Percentiles rank a stretch among this genome's conserved stretches.
phyloP scores from a whole-genome alignment of 2,329 filamentous ascomycete genomes.

The Nothophoma quercina region DNA sequence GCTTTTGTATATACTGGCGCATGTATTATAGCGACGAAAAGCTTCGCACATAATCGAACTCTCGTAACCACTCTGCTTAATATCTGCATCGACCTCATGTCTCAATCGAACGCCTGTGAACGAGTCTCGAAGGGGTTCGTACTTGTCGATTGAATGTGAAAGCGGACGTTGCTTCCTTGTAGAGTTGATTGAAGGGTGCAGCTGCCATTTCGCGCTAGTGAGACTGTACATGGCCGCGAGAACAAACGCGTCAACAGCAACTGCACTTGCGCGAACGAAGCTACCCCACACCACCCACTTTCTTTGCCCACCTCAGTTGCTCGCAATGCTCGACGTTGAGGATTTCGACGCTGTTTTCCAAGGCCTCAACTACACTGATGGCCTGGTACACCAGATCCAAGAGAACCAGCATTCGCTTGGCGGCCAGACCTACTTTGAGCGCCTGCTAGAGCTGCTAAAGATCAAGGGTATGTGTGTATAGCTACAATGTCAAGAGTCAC shows the following conservation, averaged over 20 bases:
- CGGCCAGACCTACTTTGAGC: constrained; percentile 80
- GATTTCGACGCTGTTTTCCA: constrained; percentile 74
- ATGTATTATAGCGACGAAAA: constrained; percentile 19
- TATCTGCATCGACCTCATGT: neutral
- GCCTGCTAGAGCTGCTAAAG: constrained; percentile 73
- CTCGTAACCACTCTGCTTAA: no score
- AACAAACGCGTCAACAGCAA: constrained; percentile 15
- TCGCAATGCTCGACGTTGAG: constrained; percentile 67
- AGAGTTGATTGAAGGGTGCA: neutral
- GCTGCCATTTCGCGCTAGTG: constrained; percentile 16
- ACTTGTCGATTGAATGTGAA: no score
- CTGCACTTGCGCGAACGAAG: constrained; percentile 1
- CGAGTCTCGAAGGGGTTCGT: no score
- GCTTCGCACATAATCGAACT: constrained; percentile 7
- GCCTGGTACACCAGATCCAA: constrained; percentile 65
- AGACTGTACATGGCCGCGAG: constrained; percentile 7
- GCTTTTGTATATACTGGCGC: constrained; percentile 13
- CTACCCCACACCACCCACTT: constrained; percentile 3
- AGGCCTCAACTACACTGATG: constrained; percentile 34
- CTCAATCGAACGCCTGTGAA: no score
- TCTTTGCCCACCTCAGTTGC: neutral
- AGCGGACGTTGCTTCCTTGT: neutral
- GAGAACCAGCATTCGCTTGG: constrained; percentile 71
- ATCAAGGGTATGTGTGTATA: constrained; percentile 67
- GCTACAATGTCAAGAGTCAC: neutral